Conservation (phyloP, 257 asterid species). For the Solanum gracilifrons region DNA sequence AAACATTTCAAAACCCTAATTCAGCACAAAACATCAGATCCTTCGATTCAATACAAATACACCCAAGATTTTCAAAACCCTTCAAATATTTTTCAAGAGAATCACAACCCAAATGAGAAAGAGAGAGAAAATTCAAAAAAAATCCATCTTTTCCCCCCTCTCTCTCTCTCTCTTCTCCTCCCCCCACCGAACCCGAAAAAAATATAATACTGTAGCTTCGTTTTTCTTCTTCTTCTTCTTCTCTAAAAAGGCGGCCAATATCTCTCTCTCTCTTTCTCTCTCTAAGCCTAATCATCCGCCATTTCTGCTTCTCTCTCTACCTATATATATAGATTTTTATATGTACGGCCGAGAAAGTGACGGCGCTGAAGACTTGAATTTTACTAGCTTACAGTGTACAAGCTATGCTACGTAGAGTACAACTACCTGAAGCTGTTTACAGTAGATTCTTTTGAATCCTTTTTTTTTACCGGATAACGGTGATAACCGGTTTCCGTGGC, state of each 20-base stretch:
- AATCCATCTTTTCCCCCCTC: background rate
- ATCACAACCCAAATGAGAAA: background rate
- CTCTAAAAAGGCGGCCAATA: background rate
- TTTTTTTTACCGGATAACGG: background rate
- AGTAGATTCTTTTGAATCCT: background rate
- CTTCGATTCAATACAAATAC: background rate
- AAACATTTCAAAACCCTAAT: conserved; percentile 29
- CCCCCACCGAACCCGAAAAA: background rate
- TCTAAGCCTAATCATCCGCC: background rate
- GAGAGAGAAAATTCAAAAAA: background rate
- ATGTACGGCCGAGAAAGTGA: background rate
- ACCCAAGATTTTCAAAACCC: background rate
- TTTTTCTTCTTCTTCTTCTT: background rate
- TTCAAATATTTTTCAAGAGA: background rate
- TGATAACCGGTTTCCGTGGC: background rate
- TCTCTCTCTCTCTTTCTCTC: background rate
- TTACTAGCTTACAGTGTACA: background rate
- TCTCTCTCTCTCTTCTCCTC: background rate
- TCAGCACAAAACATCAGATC: conserved; percentile 3
- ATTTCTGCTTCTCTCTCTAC: background rate
- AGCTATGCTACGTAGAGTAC: background rate
- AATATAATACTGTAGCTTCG: background rate
- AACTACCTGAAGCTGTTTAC: background rate
- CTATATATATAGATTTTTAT: background rate
- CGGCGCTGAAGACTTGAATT: background rate